Base-by-base conservation (phyloP, 345 rosid species). In the Ceriops zippeliana region DNA sequence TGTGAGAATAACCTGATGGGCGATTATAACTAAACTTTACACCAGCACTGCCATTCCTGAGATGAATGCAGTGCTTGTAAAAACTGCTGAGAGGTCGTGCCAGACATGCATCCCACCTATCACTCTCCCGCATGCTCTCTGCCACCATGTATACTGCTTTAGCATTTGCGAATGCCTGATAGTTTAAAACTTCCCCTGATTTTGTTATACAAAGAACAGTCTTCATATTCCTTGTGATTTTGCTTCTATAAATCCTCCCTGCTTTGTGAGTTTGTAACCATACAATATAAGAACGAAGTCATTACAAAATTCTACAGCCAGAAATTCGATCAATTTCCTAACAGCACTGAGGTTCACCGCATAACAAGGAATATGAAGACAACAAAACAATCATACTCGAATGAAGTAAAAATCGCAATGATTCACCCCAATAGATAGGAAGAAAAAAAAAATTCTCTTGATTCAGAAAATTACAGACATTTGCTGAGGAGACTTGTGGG, bases 51-150 rank as follows among this genome's bases (percentile, higher is more conserved):
- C 88, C 80, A 2, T 79, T 73, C 49, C 84, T 81, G 17, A 83
- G 79, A 52, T 70, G 92, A 77, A 76, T 83, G 86, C 99, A 95
- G 62, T 82, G 85, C 1, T 88, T 90, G 65, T 91, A 84, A 85
- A 89, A 95, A 63, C 97, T 91, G 79, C 93, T 91, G 38, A 89
- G 89, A 1, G 97, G 93, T 54, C 97, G 81, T 1, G 96, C 88
- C 30, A 91, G 83, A 72, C 99, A 95, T 8, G 97, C 96, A 46
- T 88, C 96, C 99, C 99, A 89, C n/a, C 96, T 87, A 53, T 95
- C 92, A 35, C 96, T 91, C 82, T 89, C 92, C 1, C 97, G 91
- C 99, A 95, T 91, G 61, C 96, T 95, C 81, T 95, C 97, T 0
- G 96, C 97, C 5, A 95, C 96, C 0, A 85, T 83, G 82, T 95